Conservation (phyloP, 805 yeast species). For the Candida takata region DNA sequence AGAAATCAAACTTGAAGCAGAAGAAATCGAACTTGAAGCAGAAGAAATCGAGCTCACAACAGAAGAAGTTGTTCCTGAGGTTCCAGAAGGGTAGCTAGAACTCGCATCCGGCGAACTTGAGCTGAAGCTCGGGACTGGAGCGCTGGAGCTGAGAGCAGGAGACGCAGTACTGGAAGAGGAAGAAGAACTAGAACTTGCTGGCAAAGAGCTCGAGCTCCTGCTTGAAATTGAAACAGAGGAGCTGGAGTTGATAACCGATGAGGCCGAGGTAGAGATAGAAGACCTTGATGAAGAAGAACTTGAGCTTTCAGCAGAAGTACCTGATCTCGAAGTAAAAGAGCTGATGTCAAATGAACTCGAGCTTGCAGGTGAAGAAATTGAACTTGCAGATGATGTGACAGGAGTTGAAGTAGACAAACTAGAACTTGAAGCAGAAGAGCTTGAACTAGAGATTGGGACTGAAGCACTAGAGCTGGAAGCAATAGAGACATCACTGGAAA, state of each 20-base stretch:
- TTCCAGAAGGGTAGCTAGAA: not conserved
- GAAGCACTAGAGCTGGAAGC: not conserved
- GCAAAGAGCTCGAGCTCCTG: too few relatives aligned
- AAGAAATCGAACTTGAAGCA: not conserved
- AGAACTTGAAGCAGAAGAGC: not conserved
- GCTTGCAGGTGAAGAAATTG: not conserved
- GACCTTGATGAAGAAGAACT: too few relatives aligned
- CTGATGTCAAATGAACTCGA: not conserved
- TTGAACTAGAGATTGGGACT: not conserved
- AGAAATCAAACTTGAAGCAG: conserved; percentile 1
- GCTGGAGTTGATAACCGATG: too few relatives aligned
- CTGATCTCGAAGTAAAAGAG: not conserved
- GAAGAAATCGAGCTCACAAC: not conserved
- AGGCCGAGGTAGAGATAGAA: too few relatives aligned
- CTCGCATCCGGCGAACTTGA: not conserved
- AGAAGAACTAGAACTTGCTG: not conserved
- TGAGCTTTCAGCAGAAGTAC: not conserved
- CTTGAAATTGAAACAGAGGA: too few relatives aligned
- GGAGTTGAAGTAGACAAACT: not conserved
- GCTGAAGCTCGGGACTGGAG: not conserved
- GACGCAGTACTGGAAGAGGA: not conserved
- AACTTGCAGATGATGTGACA: not conserved
- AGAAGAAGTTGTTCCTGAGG: not conserved
- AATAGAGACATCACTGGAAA: too few relatives aligned
- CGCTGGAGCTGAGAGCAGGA: too few relatives aligned